Percentiles rank a stretch among this genome's conserved stretches.
Conservation (phyloP, 345 rosid species). For the Lepidium aucheri region DNA sequence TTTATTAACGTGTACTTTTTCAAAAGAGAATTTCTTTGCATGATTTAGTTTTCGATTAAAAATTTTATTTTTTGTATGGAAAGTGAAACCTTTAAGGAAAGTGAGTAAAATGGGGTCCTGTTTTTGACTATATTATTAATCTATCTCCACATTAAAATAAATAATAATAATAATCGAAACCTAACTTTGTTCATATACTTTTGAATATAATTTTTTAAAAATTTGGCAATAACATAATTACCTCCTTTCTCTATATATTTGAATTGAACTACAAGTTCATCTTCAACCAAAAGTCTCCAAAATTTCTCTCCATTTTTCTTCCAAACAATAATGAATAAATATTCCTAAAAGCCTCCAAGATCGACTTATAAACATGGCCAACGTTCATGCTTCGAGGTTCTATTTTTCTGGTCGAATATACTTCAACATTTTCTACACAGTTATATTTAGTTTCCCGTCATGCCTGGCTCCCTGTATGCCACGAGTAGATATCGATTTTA, state of each 20-base stretch:
- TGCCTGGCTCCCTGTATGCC: constrained; percentile 35
- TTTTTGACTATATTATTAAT: background rate
- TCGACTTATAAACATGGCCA: background rate
- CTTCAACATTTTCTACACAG: too few relatives aligned
- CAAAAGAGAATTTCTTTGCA: background rate
- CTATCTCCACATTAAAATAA: background rate
- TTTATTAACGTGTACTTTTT: background rate
- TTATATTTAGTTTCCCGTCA: too few relatives aligned
- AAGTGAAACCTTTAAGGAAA: constrained; percentile 13
- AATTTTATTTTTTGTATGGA: background rate
- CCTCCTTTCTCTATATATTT: constrained; percentile 7
- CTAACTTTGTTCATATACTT: constrained; percentile 13
- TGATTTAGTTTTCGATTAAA: background rate
- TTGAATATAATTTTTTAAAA: background rate
- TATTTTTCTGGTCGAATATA: too few relatives aligned
- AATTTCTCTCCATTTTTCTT: background rate
- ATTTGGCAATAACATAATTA: constrained; percentile 16
- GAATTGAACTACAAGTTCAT: background rate
- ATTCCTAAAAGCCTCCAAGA: background rate
- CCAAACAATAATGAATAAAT: background rate
- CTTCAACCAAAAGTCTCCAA: constrained; percentile 8
- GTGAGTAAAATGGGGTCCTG: constrained; percentile 20
- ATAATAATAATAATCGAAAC: background rate
- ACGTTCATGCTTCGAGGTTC: background rate
- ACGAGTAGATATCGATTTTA: constrained; percentile 12